Base-by-base conservation (phyloP, 1,139 yeast genomes). In the Arxiozyma slooffiae region DNA sequence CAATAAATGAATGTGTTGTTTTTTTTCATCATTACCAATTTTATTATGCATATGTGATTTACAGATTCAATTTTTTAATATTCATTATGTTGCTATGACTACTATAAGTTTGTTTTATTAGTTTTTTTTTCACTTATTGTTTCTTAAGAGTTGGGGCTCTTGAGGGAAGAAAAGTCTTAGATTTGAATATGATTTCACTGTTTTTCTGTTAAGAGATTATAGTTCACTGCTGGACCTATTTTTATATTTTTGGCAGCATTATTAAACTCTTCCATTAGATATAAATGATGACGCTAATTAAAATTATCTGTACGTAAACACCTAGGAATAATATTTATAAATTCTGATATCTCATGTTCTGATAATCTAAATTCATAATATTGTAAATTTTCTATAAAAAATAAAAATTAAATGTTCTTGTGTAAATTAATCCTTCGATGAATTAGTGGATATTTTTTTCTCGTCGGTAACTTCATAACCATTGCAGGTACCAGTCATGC, bases 331-430 rank as follows among this genome's bases (percentile, higher is more conserved):
- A 84, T 76, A 50, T 81, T 79, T 55, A 90, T 73, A 58, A 80
- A 81, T 63, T 89, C 95, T 47, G 90, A 75, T 41, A 88, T 86
- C 62, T 90, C 97, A 56, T 88, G 79, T 63, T 90, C 97, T 55
- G 86, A 75, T 52, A 90, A 74, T 41, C 84, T 80, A 58, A 80
- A 80, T 60, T 85, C 90, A 65, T 85, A 84, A 47, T 92, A 81
- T 66, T 87, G 88, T 55, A 90, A 72, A 48, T 89, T 77, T 1
- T 96, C 89, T 49, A 89, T 71, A 48, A 88, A 81, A 8, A 86
- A n/a, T n/a, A n/a, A 78, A 64, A 88, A 90, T 1, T 85, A 70
- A 45, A 89, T 75, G 68, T 86, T 90, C 39, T 82, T 75, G 62
- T 85, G 95, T 1, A 94, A 88, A 61, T 86, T 90, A 41, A 85